Percentiles rank a stretch among this genome's conserved stretches.
Evolutionary conservation across 805 yeast species (phyloP).

Genomic region (Kazachstania kunashirensis): DNA sequence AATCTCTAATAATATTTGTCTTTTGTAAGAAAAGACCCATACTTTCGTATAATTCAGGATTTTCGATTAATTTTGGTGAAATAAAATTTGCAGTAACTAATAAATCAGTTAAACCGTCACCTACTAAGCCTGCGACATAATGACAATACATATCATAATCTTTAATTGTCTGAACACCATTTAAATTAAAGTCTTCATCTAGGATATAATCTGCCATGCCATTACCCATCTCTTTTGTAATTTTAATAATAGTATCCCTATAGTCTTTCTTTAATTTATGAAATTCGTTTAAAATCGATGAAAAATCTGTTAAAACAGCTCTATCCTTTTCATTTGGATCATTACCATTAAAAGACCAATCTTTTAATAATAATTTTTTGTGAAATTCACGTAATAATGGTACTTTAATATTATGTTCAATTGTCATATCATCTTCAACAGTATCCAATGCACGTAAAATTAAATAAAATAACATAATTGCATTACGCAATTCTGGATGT

Average conservation of each 20-base stretch:
- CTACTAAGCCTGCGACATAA: slow-evolving; percentile 95
- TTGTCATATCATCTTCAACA: slow-evolving; percentile 89
- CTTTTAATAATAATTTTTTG: slow-evolving; percentile 48
- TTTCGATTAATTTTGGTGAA: slow-evolving; percentile 37
- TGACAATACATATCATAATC: slow-evolving; percentile 92
- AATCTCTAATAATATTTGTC: slow-evolving; percentile 92
- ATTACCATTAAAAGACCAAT: slow-evolving; percentile 75
- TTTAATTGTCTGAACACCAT: slow-evolving; percentile 66
- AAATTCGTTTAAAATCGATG: slow-evolving; percentile 56
- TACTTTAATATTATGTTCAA: slow-evolving; percentile 60
- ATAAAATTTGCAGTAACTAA: slow-evolving; percentile 69
- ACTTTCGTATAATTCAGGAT: slow-evolving; percentile 55
- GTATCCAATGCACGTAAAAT: slow-evolving; percentile 89
- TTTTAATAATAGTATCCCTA: slow-evolving; percentile 68
- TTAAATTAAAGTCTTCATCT: slow-evolving; percentile 65
- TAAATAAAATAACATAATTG: slow-evolving; percentile 75
- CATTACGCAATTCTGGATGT: slow-evolving; percentile 78
- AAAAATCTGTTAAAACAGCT: slow-evolving; percentile 70
- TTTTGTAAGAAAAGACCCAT: slow-evolving; percentile 96
- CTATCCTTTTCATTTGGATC: slow-evolving; percentile 76
- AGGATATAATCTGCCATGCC: slow-evolving; percentile 94
- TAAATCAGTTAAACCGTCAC: slow-evolving; percentile 85
- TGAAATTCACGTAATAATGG: slow-evolving; percentile 65
- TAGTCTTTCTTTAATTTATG: slow-evolving; percentile 65
- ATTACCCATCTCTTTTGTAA: slow-evolving; percentile 81